A percentile compares a stretch with the other conserved stretches of the same genome.
These are phyloP conservation scores for Kazachstania sp. DNA, from an alignment of 1,139 yeast genomes.

Conservation along the genomic window DNA sequence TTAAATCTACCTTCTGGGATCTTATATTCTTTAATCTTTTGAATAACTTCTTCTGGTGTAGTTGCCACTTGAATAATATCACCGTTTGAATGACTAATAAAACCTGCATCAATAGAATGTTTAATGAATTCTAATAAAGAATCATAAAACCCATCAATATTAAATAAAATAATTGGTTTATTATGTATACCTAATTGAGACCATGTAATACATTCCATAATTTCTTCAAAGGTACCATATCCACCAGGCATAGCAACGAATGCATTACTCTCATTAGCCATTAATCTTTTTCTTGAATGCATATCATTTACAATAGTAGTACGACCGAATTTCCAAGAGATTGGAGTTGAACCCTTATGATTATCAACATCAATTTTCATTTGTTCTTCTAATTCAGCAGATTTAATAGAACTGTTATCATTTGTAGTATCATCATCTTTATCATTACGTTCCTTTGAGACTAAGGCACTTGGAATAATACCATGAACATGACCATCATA, in stretches of 20 bases:
- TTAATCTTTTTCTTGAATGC: constrained; percentile 82
- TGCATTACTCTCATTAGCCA: constrained; percentile 84
- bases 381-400: constrained; percentile 17
- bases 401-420: constrained; percentile 1
- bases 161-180: constrained; percentile 71
- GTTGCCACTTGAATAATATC: constrained; percentile 61
- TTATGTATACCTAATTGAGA: constrained; percentile 78
- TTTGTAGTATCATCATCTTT: constrained; percentile 22
- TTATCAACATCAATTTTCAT: constrained; percentile 38
- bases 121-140: constrained; percentile 52
- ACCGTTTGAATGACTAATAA: constrained; percentile 60
- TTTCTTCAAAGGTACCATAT: constrained; percentile 81
- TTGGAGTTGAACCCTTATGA: constrained; percentile 53
- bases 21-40: constrained; percentile 49
- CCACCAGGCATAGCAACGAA: constrained; percentile 92
- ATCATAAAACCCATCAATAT: constrained; percentile 75
- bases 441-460: constrained; percentile 53
- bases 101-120: constrained; percentile 52
- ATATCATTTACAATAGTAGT: constrained; percentile 78
- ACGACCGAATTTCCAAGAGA: constrained; percentile 62
- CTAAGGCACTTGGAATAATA: constrained; percentile 74
- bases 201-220: constrained; percentile 88
- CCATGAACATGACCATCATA: constrained; percentile 76
- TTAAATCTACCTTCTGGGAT: constrained; percentile 72
- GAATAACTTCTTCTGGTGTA: constrained; percentile 58